Base-by-base conservation (phyloP, 2,329 filamentous ascomycete species). In the Pestalotiopsis sp. region DNA sequence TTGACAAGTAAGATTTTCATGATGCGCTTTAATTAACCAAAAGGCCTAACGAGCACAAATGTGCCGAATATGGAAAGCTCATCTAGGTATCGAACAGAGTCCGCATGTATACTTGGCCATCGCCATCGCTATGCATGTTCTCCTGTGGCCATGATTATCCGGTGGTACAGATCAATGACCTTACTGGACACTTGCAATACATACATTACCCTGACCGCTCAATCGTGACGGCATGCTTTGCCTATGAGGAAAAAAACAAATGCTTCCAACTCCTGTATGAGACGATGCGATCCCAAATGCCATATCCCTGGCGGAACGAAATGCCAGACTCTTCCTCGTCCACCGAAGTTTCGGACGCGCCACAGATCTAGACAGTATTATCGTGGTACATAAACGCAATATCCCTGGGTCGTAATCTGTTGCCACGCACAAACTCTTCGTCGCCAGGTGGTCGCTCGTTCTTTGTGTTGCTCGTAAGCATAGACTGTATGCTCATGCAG, bases 401-500 rank as follows among this genome's bases (percentile, higher is more conserved):
- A 80, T 99, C 95, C 74, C 92, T 88, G 60, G 95, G 94, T 52
- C 95, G 86, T 72, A 91, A 87, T 31, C 89, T 89, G 77, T 98
- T 97, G 70, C 89, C 89, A 67, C 89, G 86, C 31, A 97, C 94
- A 76, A 99, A 98, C 12, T 96, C 92, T 68, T 92, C 93, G 77
- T 99, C 94, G 4, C 95, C 96, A 0, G 92, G 92, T 0, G 96
- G 96, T 41, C 96, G 87, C 82, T 98, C 95, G 76, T 95, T 92
- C 82, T 95, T 95, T 12, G 89, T 92, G 80, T 99, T 99, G 70
- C 95, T 94, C 1, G 96, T 98, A 77, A 99, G 82, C 96, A 99
- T 99, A 83, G 94, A 97, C 82, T 99, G 96, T 67, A 99, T 88
- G 80, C 94, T 97, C 89, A 99, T 96, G 84, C 94, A 98, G 31